Percentiles rank a stretch among this genome's conserved stretches.
These are phyloP conservation scores for Vigna trinervia DNA, from an alignment of 306 rosid genomes.

Conservation along the genomic window DNA sequence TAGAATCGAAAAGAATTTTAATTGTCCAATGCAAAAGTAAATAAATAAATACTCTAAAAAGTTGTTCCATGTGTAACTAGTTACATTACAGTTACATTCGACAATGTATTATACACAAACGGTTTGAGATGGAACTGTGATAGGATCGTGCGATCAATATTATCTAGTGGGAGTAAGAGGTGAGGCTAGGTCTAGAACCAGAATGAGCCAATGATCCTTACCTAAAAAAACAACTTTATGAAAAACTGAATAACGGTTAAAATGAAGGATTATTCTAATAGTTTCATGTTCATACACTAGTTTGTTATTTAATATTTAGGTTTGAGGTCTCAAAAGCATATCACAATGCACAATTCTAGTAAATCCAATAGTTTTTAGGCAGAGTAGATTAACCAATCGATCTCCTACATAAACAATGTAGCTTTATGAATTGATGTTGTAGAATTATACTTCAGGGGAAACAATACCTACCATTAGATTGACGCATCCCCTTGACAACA, in stretches of 20 bases:
- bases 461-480: conserved; percentile 59
- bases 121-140: too few relatives aligned
- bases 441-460: conserved; percentile 24
- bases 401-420: conserved; percentile 10
- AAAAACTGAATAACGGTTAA: too few relatives aligned
- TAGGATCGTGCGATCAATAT: too few relatives aligned
- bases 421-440: not conserved
- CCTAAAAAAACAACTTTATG: too few relatives aligned
- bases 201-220: too few relatives aligned
- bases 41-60: not conserved
- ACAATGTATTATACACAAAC: too few relatives aligned
- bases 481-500: conserved; percentile 75
- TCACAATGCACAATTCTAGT: too few relatives aligned
- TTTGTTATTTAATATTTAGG: not conserved
- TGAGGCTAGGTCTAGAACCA: too few relatives aligned
- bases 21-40: not conserved
- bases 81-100: too few relatives aligned
- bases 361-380: not conserved
- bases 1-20: conserved; percentile 23
- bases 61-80: conserved; percentile 10
- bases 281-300: conserved; percentile 10
- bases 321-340: too few relatives aligned
- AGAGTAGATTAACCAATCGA: conserved; percentile 17
- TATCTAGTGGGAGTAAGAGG: too few relatives aligned
- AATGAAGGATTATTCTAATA: too few relatives aligned